phyloP scores from a whole-genome alignment of 2,329 filamentous ascomycete genomes.

The Massarina eburnea region DNA sequence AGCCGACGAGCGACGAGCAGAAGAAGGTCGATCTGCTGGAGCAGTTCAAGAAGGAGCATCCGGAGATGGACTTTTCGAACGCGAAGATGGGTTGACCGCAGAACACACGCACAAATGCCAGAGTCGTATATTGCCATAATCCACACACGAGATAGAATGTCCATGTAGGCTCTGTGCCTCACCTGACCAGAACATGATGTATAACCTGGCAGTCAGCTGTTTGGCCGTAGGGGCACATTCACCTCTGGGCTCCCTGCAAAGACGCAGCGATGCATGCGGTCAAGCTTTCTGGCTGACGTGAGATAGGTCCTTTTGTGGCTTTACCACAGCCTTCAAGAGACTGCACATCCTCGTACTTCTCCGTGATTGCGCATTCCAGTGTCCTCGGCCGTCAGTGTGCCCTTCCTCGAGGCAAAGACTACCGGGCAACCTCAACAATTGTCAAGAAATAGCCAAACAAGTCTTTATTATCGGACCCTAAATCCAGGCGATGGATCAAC shows the following conservation, averaged over 20 bases:
- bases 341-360: no score
- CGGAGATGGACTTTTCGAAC: constrained; percentile 70
- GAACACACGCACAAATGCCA: not conserved
- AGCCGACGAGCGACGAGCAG: constrained; percentile 90
- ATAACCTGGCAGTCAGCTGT: no score
- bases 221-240: not conserved
- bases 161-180: not conserved
- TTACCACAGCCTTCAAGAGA: no score
- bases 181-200: not conserved
- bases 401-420: not conserved
- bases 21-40: constrained; percentile 91
- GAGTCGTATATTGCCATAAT: not conserved
- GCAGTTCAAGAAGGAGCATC: constrained; percentile 81
- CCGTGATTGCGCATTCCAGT: no score
- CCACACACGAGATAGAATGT: no score
- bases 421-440: no score
- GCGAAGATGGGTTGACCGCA: constrained; percentile 57
- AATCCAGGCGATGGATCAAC: not conserved
- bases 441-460: not conserved
- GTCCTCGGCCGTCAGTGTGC: not conserved
- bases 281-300: constrained; percentile 3
- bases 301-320: no score
- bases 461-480: not conserved
- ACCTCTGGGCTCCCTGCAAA: not conserved
- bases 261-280: not conserved